Base-by-base conservation (phyloP, 306 rosid genomes). In the Corylus avellana region DNA sequence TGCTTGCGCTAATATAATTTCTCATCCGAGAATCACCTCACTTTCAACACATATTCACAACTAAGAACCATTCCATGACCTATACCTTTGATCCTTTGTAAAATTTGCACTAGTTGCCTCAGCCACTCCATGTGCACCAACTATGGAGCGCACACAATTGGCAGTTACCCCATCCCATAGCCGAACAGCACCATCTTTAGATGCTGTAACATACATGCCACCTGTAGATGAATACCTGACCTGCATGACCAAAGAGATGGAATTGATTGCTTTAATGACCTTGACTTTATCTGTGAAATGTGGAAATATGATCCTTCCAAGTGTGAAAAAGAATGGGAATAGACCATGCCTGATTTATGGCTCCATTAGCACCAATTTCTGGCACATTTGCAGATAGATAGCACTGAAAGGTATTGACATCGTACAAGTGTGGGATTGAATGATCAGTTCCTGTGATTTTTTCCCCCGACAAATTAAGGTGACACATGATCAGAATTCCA, bases 111-210 rank as follows among this genome's bases (percentile, higher is more conserved):
- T 90, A 64, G 94, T 94, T 73, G 88, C 92, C 86, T 94, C 98
- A 20, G 87, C 83, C 20, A 89, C 81, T 77, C 92, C 95, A 81
- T 94, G 98, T 73, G 97, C 95, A 77, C 87, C 92, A 56, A 76
- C 86, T 74, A 94, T 87, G 73, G 93, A 80, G 70, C 93, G 91
- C 75, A 87, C 86, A 81, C 97, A 92, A 75, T 77, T 84, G 51
- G 97, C 95, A 84, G 89, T 88, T 79, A 90, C 76, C 74, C 97
- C 97, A 83, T 94, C 97, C 98, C 97, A 94, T 82, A 94, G 72
- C 58, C 93, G 90, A 81, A 94, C 79, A 44, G 88, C 87, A 75
- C 97, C 92, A 56, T 92, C 94, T 87, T 94, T 92, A 29, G 97
- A 94, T 77, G 97, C 98, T 79, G 98, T 92, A 70, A 91, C 97